Evolutionary conservation across 2,329 filamentous ascomycete species (phyloP), one percentile per base, ranked within the genome.

Genomic region (Pseudogymnoascus sp.): DNA sequence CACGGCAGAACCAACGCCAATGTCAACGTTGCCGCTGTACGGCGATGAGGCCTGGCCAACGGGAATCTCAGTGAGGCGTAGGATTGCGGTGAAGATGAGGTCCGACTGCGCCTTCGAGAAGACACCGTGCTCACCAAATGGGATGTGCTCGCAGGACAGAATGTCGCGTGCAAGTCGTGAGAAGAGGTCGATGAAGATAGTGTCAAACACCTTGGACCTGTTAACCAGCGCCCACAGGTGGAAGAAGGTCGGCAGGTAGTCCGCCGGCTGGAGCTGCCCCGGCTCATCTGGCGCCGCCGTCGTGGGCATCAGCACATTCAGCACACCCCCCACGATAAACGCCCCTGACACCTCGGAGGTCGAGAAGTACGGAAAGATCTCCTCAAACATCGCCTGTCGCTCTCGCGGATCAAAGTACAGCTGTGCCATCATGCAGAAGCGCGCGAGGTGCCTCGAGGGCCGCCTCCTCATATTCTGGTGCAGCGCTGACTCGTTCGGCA

Each of bases 191-290:
- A 97, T 83, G 69, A 96, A 92, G 65, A 88, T 88, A 62, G 89
- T 84, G 73, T 99, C 94, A 64, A 94, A 88, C 3, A 86, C 82
- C 74, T 90, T 94, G 1, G 93, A 97, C 59, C 95, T 83, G 67
- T 91, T 94, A 66, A 97, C 86, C 41, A 97, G 80, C 1, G 92
- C 94, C 94, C 94, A 99, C 1, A 97, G 77, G 73, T 99, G 94
- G 78, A 99, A 99, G 68, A 96, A 88, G 0, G 93, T 96, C 2
- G 94, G 94, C 36, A 97, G 78, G 70, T 95, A 93, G 70, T 93
- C 86, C 66, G 92, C 87, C 0, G 94, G 93, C 67, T 92, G 86
- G n/a, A 96, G 84, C 67, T 92, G 85, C 33, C 81, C 79, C 67
- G 88, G 84, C 30, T 85, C 85, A 25, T 85, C 81, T 3, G 91